These are phyloP conservation scores for Eucalyptus microcorys DNA, from an alignment of 345 rosid genomes.

Conservation along the genomic window DNA sequence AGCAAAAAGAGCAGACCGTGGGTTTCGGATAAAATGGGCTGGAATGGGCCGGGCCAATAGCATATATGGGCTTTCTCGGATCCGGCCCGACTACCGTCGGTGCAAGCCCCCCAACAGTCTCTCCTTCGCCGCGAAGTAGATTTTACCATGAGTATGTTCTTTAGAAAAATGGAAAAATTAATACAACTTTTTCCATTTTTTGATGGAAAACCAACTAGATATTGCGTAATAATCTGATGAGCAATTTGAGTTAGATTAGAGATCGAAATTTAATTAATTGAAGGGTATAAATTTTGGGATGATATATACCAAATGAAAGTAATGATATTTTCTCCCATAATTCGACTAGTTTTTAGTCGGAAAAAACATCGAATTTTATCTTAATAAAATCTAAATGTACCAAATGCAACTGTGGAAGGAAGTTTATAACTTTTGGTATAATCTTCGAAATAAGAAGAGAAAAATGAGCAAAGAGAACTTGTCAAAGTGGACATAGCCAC, in stretches of 20 bases:
- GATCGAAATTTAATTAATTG: neutral
- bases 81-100: neutral
- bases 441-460: no score
- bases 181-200: neutral
- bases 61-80: neutral
- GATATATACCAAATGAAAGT: neutral
- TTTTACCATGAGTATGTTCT: neutral
- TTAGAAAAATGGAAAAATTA: neutral
- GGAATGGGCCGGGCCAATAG: neutral
- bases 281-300: neutral
- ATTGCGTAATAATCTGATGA: neutral
- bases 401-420: rapidly evolving
- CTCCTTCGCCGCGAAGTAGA: neutral
- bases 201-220: neutral
- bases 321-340: neutral
- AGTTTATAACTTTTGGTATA: no score
- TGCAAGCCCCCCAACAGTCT: neutral
- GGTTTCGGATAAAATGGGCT: neutral
- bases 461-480: neutral
- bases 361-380: no score
- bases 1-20: neutral
- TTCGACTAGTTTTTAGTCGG: rapidly evolving
- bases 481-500: neutral
- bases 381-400: no score
- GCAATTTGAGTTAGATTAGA: neutral